Evolutionary conservation across 2,329 filamentous ascomycete genomes (phyloP), one percentile per base, ranked within the genome.

Genomic region (Ceratocystis albifundus): DNA sequence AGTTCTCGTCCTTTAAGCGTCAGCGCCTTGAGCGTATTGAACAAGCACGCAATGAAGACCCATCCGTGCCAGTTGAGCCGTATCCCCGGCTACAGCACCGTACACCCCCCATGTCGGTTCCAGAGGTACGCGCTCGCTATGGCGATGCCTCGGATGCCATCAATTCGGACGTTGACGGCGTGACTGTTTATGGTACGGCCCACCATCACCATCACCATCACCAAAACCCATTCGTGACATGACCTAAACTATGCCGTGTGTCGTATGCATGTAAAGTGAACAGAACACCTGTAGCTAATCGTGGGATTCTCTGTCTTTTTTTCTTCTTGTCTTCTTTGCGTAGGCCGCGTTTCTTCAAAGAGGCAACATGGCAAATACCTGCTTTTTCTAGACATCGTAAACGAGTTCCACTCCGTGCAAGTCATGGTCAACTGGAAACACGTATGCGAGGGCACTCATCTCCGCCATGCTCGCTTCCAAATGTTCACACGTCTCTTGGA

Each of bases 341-440:
- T 68, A 86, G 90, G 91, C 75, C 90, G 90, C 73, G 81, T 96
- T 69, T 80, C 82, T 72, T 85, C 86, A 61, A 82, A 88, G 73
- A 88, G 90, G 69, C 79, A 83, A 61, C 82, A 85, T 65, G 87
- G 92, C 70, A 86, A 84, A 71, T 90, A 88, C 76, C 84, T 99
- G 71, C 80, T 90, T 69, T 99, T 99, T 75, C 75, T 96, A 70
- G 88, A 94, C 75, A 77, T 97, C 62, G 80, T 85, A 70, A 85
- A 90, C 74, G 85, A 90, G 73, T 87, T 86, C 67, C 77, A 84
- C 70, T 83, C 81, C 69, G 75, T 95, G 44, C 94, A 99, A 76
- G 81, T 87, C 69, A 85, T 96, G 78, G 82, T 88, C 74, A 88
- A 89, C 75, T 80, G 86, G 71, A 79, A 80, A 68, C 82, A 71